Conservation (phyloP, 139 green algal genomes). For the Choricystis sp. region DNA sequence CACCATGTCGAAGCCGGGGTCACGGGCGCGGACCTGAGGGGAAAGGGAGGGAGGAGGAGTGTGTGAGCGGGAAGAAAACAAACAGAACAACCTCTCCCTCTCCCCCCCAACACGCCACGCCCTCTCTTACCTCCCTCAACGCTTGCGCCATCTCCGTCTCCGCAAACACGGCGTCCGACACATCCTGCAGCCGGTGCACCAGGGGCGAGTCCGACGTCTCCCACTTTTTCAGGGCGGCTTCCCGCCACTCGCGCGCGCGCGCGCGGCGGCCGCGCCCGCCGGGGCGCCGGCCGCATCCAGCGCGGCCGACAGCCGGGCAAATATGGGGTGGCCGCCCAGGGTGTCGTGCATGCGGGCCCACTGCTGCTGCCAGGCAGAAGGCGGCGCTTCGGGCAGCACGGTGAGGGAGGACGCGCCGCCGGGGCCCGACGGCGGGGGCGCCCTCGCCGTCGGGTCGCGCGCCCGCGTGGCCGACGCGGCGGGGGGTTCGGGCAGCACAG, state of each 20-base stretch:
- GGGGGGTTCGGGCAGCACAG: not conserved
- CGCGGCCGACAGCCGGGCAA: not conserved
- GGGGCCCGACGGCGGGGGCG: too few species aligned
- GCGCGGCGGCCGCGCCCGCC: too few species aligned
- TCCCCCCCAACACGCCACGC: too few species aligned
- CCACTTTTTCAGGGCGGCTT: too few species aligned
- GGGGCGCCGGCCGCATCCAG: not conserved
- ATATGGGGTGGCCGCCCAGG: not conserved
- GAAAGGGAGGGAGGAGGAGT: too few species aligned
- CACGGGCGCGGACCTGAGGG: constrained; percentile 56
- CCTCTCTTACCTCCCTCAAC: too few species aligned
- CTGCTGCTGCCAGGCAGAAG: not conserved
- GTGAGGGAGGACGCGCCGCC: not conserved
- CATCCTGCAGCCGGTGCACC: not conserved
- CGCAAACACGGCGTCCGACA: constrained; percentile 50
- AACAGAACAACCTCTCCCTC: too few species aligned
- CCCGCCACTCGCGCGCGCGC: not conserved
- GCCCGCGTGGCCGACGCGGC: not conserved
- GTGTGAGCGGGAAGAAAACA: too few species aligned
- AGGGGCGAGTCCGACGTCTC: not conserved
- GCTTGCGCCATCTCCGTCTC: constrained; percentile 56
- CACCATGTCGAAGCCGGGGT: constrained; percentile 80
- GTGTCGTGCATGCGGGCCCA: not conserved
- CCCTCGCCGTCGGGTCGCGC: not conserved
- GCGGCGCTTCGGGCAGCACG: not conserved